phyloP scores from a whole-genome alignment of 441 rosid species.

The Aleurites moluccanus region DNA sequence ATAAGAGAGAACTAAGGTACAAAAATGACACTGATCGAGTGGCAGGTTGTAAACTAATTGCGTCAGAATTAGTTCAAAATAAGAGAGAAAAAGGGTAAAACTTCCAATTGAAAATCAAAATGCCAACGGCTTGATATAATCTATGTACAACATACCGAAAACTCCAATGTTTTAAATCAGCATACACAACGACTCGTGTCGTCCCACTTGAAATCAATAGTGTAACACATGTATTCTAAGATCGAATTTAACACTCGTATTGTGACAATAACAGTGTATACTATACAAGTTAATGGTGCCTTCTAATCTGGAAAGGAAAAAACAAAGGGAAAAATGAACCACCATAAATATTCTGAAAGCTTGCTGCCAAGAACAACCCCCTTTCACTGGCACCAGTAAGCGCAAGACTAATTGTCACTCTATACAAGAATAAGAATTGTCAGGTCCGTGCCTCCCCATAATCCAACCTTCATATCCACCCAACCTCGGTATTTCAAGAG shows the following conservation, averaged over 20 bases:
- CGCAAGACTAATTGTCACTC: neutral
- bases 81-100: neutral
- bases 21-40: too few relatives aligned
- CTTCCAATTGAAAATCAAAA: neutral
- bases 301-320: neutral
- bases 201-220: neutral
- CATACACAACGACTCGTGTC: neutral
- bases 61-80: neutral
- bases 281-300: conserved; percentile 35
- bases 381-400: neutral
- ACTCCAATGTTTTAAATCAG: too few relatives aligned
- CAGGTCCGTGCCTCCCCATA: neutral
- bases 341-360: conserved; percentile 4
- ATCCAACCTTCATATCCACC: neutral
- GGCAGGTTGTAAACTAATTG: too few relatives aligned
- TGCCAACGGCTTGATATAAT: neutral
- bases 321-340: neutral
- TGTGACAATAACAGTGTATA: conserved; percentile 10
- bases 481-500: neutral
- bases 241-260: conserved; percentile 8
- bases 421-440: conserved; percentile 10
- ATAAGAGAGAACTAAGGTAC: too few relatives aligned
- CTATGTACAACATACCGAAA: conserved; percentile 13
- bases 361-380: neutral
- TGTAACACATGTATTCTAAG: neutral